Conservation (phyloP, 345 rosid species). For the Raphanus sativus region DNA sequence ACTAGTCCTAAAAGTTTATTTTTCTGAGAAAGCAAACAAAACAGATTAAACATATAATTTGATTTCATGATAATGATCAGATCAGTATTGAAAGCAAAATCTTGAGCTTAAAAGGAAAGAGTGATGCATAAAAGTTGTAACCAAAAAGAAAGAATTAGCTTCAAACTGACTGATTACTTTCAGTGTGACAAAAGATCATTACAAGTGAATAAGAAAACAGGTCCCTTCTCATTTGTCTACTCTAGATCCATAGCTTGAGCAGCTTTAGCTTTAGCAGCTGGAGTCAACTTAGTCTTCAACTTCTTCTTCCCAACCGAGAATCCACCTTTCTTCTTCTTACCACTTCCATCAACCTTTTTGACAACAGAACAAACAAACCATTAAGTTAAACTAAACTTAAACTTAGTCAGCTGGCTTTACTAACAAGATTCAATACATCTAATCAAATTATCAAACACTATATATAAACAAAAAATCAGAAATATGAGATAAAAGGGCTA, state of each 20-base stretch:
- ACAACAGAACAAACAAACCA: slow-evolving; percentile 15
- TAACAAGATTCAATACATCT: background rate
- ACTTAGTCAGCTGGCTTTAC: background rate
- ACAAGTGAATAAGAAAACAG: slow-evolving; percentile 9
- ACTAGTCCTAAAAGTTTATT: background rate
- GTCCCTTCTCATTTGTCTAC: slow-evolving; percentile 51
- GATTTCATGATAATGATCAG: background rate
- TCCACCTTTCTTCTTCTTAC: slow-evolving; percentile 74
- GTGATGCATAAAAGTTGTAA: background rate
- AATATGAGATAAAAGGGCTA: background rate
- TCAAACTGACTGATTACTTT: background rate
- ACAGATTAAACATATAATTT: background rate
- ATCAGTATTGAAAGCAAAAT: background rate
- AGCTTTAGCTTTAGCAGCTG: slow-evolving; percentile 79
- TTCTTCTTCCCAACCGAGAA: slow-evolving; percentile 89
- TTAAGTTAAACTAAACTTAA: background rate
- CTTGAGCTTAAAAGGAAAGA: background rate
- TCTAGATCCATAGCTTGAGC: slow-evolving; percentile 94
- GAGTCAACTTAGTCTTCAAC: slow-evolving; percentile 77
- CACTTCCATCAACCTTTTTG: slow-evolving; percentile 66
- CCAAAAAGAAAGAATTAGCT: slow-evolving; percentile 7
- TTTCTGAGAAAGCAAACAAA: background rate
- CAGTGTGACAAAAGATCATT: slow-evolving; percentile 5
- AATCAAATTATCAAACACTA: background rate
- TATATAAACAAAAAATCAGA: background rate